Conservation (phyloP, 306 rosid species). For the Cajanus cajan region DNA sequence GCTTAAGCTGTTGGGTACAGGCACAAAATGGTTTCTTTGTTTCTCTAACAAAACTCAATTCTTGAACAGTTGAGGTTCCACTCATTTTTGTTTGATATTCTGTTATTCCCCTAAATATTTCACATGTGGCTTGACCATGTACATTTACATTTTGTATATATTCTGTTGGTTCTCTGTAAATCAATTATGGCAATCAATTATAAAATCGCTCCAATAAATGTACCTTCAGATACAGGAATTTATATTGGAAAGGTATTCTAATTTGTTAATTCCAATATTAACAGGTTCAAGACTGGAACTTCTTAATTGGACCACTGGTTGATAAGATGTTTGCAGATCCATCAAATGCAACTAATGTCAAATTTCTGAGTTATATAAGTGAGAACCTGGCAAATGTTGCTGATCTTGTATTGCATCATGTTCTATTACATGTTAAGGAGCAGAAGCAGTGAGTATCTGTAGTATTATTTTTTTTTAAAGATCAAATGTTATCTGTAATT, state of each 20-base stretch:
- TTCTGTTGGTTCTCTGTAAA: not conserved
- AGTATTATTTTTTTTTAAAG: not conserved
- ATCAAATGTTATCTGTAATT: not conserved
- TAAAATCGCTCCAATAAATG: not conserved
- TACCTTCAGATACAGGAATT: not conserved
- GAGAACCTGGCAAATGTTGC: conserved; percentile 65
- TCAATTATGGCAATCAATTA: no score
- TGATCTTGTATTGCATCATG: conserved; percentile 61
- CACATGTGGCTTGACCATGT: conserved; percentile 5
- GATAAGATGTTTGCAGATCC: conserved; percentile 92
- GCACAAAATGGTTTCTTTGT: conserved; percentile 10
- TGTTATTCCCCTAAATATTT: no score
- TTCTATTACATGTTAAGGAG: conserved; percentile 60
- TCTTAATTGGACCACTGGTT: conserved; percentile 70
- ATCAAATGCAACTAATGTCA: conserved; percentile 73
- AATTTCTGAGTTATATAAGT: conserved; percentile 73
- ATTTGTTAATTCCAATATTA: conserved; percentile 22
- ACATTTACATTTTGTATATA: conserved; percentile 22
- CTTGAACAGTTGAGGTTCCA: conserved; percentile 19
- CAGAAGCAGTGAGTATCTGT: conserved; percentile 60
- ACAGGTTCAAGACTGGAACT: conserved; percentile 81
- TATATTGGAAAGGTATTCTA: not conserved
- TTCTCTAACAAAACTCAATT: not conserved
- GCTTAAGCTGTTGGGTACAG: conserved; percentile 16
- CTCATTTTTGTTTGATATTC: conserved; percentile 3